A percentile compares a stretch with the other conserved stretches of the same genome.
Evolutionary conservation across 2,329 filamentous ascomycete genomes (phyloP).

Genomic region (Sporothrix dimorphospora): DNA sequence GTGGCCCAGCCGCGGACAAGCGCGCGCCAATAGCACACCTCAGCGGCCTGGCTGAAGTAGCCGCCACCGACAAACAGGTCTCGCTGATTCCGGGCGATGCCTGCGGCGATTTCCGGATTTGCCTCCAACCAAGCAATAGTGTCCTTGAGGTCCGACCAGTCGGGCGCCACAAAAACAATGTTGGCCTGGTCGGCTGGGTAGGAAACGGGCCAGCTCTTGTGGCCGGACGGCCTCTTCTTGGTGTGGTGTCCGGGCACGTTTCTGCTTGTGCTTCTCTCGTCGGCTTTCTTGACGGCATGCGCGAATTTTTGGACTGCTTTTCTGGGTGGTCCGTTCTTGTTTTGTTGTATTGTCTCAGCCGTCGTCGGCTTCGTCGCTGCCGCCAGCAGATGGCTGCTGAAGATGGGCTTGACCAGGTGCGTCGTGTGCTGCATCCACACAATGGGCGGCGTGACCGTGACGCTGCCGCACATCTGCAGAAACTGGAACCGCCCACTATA

Average conservation of each 20-base stretch:
- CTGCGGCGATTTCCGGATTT: constrained; percentile 45
- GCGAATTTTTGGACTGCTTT: background rate
- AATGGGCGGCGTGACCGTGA: constrained; percentile 50
- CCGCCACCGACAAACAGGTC: constrained; percentile 44
- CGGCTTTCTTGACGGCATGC: background rate
- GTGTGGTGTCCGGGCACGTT: background rate
- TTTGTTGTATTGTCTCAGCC: background rate
- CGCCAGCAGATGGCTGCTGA: constrained; percentile 31
- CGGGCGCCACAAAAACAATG: constrained; percentile 49
- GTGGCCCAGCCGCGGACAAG: constrained; percentile 50
- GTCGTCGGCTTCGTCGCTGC: background rate
- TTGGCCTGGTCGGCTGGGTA: constrained; percentile 43
- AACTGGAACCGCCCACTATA: constrained; percentile 53
- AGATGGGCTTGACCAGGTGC: constrained; percentile 48
- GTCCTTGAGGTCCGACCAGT: constrained; percentile 51
- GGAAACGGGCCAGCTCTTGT: constrained; percentile 44
- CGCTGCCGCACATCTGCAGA: constrained; percentile 50
- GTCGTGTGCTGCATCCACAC: constrained; percentile 51
- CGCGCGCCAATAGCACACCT: constrained; percentile 54
- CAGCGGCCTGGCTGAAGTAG: constrained; percentile 49
- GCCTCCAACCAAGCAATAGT: constrained; percentile 48
- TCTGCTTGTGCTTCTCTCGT: background rate
- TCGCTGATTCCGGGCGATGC: constrained; percentile 49
- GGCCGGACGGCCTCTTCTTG: background rate
- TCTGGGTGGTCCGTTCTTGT: background rate